Evolutionary conservation across 2,329 filamentous ascomycete genomes (phyloP).

Genomic region (Endocalyx cinctus): DNA sequence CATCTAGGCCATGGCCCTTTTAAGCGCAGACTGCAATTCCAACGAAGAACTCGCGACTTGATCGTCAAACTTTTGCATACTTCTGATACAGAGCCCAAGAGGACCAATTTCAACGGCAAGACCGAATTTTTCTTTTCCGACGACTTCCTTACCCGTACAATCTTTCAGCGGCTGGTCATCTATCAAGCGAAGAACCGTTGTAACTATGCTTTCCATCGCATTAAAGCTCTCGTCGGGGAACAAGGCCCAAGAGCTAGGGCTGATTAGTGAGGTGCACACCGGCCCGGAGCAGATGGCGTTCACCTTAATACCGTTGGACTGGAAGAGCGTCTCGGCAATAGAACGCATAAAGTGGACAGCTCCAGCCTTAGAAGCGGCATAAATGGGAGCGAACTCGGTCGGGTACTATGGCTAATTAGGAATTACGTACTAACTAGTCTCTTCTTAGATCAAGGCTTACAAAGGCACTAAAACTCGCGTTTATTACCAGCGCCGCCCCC

Average conservation of each 20-base stretch:
- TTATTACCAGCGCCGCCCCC: neutral
- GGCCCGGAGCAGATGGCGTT: neutral
- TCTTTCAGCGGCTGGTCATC: neutral
- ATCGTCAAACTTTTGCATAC: neutral
- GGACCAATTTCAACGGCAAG: neutral
- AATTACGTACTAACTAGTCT: neutral
- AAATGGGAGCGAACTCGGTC: neutral
- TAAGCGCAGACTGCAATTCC: neutral
- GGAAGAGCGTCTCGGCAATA: neutral
- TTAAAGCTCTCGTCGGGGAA: neutral
- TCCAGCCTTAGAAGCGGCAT: neutral
- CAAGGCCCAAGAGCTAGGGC: neutral
- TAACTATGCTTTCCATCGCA: neutral
- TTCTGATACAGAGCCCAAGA: neutral
- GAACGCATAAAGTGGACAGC: neutral
- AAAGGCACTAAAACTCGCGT: neutral
- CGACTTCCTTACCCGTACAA: neutral
- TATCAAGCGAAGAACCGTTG: neutral
- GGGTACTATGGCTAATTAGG: neutral
- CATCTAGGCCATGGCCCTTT: too few species aligned
- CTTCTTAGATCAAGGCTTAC: neutral
- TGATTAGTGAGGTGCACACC: neutral
- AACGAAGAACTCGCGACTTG: neutral
- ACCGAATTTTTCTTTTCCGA: neutral
- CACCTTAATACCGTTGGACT: neutral